phyloP scores from a whole-genome alignment of 1,284 basidiomycete species.

The Meripilus lineatus region DNA sequence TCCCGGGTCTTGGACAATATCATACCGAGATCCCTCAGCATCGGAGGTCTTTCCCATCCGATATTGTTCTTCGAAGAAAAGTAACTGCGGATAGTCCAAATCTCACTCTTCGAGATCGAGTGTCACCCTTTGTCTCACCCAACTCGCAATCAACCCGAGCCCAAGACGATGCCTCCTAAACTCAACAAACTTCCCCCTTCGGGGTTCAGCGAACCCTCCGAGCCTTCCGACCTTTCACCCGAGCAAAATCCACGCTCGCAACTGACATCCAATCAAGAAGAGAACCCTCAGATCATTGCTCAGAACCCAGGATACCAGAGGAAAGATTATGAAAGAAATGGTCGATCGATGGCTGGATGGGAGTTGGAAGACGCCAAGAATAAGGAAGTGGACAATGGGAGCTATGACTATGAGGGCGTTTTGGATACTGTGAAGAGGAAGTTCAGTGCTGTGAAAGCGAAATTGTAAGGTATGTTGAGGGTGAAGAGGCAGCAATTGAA shows the following conservation, averaged over 20 bases:
- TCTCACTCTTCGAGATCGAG: no score
- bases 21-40: no score
- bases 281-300: slow-evolving; percentile 30
- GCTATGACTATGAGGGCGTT: background rate
- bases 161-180: slow-evolving; percentile 10
- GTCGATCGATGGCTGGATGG: background rate
- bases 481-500: no score
- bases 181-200: slow-evolving; percentile 19
- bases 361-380: background rate
- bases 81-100: no score
- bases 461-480: background rate
- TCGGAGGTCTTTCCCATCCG: no score
- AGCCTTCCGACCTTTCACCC: slow-evolving; percentile 25
- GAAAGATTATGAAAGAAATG: background rate
- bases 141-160: no score
- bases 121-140: no score
- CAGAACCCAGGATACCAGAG: slow-evolving; percentile 8
- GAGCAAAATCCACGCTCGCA: slow-evolving; percentile 23
- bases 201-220: slow-evolving; percentile 28
- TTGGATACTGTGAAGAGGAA: background rate
- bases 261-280: slow-evolving; percentile 24
- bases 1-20: no score
- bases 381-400: background rate
- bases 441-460: background rate
- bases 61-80: no score